Base-by-base conservation (phyloP, 2,329 filamentous ascomycete genomes). In the Fusarium sp. region DNA sequence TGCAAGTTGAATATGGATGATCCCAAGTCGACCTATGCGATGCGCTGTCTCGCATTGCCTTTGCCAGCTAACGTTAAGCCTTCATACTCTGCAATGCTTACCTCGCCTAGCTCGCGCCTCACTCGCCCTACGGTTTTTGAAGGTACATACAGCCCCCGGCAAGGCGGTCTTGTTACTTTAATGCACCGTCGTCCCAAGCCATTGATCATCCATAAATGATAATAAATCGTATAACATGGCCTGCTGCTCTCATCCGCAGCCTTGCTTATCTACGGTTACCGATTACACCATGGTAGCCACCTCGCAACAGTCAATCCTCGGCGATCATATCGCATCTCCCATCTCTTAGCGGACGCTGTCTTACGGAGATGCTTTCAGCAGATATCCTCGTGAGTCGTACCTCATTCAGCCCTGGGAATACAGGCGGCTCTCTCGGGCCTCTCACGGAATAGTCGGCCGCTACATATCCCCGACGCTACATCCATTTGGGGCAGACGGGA, bases 331-430 rank as follows among this genome's bases (percentile, higher is more conserved):
- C 52, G 30, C 37, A 50, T 40, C 33, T 55, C 43, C 48, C 54
- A 39, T 49, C 33, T 58, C 45, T 20, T 15, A 53, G 61, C 40
- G 55, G 45, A 59, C 56, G 32, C 22, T 44, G 35, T 49, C 46
- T 60, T 45, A 51, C 40, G 56, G 30, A 65, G 53, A 33, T 44
- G 52, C 41, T 45, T 39, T 37, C 65, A 62, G 52, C 30, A 40
- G 28, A 48, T 53, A 52, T 37, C 49, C 43, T 44, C 41, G 33
- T 48, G 30, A 37, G 56, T 32, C 40, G 46, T 58, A 58, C 45
- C 28, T 62, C 35, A 37, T n/a, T 37, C 65, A 68, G 62, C 65
- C 65, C 48, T 70, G 68, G 60, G 47, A 56, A 64, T 45, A 70
- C 51, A 54, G 61, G 65, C 54, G 56, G 50, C 40, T 45, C 52